These are phyloP conservation scores for Dryadomyces quercivorus DNA, from an alignment of 2,329 filamentous ascomycete genomes.

Conservation along the genomic window DNA sequence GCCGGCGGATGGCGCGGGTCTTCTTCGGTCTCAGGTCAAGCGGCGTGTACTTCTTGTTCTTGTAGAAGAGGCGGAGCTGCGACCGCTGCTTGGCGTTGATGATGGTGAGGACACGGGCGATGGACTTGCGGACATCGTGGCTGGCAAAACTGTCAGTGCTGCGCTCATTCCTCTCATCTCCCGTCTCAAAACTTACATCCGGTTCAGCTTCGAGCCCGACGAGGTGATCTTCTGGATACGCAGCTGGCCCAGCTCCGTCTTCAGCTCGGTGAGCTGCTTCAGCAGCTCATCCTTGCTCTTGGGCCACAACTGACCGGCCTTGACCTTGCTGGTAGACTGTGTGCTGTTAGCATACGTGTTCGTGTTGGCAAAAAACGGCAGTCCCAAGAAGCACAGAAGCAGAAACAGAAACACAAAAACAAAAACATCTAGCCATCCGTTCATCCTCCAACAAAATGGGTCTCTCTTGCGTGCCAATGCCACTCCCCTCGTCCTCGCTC, in stretches of 20 bases:
- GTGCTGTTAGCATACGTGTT: constrained; percentile 2
- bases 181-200: constrained; percentile 57
- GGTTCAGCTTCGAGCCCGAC: constrained; percentile 89
- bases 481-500: too few relatives aligned
- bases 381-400: too few relatives aligned
- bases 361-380: too few relatives aligned
- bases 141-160: constrained; percentile 31
- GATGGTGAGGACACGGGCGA: constrained; percentile 96
- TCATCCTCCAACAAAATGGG: too few relatives aligned
- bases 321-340: constrained; percentile 61
- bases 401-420: too few relatives aligned
- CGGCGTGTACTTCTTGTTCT: constrained; percentile 98
- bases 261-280: constrained; percentile 90
- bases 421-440: too few relatives aligned
- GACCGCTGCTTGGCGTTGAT: constrained; percentile 99
- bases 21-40: constrained; percentile 98
- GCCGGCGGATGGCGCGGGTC: constrained; percentile 94
- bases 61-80: constrained; percentile 98
- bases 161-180: constrained; percentile 5
- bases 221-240: constrained; percentile 98
- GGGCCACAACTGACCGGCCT: constrained; percentile 92
- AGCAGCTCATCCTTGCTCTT: constrained; percentile 98
- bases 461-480: too few relatives aligned
- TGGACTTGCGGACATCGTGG: constrained; percentile 98
- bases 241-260: constrained; percentile 91